Base-by-base conservation (phyloP, 176 grass and related monocot genomes). In the Lolium perenne region DNA sequence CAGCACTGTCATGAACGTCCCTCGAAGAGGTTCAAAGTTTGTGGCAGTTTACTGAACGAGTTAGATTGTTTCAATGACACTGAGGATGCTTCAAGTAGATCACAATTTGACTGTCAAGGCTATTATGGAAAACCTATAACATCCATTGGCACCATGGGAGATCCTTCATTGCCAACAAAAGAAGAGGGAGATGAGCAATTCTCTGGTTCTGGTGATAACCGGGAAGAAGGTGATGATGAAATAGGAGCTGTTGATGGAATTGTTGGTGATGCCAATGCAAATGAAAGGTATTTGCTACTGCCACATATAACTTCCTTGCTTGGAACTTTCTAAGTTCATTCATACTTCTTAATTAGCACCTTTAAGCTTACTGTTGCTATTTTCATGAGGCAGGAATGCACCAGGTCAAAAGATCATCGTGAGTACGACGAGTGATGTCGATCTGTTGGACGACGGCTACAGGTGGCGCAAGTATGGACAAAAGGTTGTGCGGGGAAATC, bases 391-490 rank as follows among this genome's bases (percentile, higher is more conserved):
- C 51, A 86, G 84, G 75, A 70, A 79, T 86, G 16, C 51, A n/a
- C 76, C 87, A 61, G 83, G 89, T 66, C 86, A 91, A 21, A 95
- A 79, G 85, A 91, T 95, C 48, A 89, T 95, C 20, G 88, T 95
- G 63, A 89, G 92, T 74, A 95, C 93, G 53, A 88, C 88, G 25
- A 95, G 93, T 20, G 88, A 91, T 74, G 76, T 95, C 50, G 93
- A 95, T 89, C 82, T 95, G 74, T 89, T 95, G 86, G 84, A 90
- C 13, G 92, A 94, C 82, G 92, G 92, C 61, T 94, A 90, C 45
- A 90, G 91, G 74, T 94, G 92, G 92, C 86, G 90, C 18, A 94
- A 94, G 58, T 94, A 94, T 63, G 92, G 90, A 51, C 92, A 94
- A 23, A 92, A 94, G 54, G 71, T 88, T 76, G 87, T 92, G 38